Evolutionary conservation across 768 basidiomycete species (phyloP), one percentile per base, ranked within the genome.

Genomic region (Pulveroboletus sp.): DNA sequence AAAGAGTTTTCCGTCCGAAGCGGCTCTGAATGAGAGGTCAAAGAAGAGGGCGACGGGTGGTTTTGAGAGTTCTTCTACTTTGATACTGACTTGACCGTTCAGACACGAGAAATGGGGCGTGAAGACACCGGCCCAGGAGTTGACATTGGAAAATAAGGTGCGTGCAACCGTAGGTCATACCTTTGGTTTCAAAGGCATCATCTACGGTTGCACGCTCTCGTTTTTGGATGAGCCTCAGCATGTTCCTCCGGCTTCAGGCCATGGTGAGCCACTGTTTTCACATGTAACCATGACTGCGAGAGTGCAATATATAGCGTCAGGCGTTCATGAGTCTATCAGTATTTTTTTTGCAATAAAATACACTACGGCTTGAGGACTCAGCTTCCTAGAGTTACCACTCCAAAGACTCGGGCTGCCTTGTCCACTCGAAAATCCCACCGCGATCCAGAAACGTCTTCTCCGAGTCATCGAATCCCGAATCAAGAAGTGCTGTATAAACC

Each of bases 171-270:
- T 50, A 55, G 50, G 49, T 20, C 40, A 47, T 12, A 21, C 10
- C 47, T 25, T 46, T 56, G 60, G 41, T 6, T 50, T 5, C 48
- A 50, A 36, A 6, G 52, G 29, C 19, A n/a, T 50, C 21, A 9
- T 52, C 19, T 59, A 37, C 48, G 40, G 60, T 38, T 62, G 60
- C 60, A 61, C 59, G 35, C 35, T 40, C 42, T 49, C 47, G 59
- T 58, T 54, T 42, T 34, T 11, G 38, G 32, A n/a, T n/a, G n/a
- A n/a, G n/a, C n/a, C n/a, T n/a, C n/a, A n/a, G n/a, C n/a, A n/a
- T n/a, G n/a, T n/a, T n/a, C n/a, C n/a, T n/a, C 16, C 17, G 16
- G 17, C n/a, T 6, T 5, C n/a, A 19, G 6, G 5, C 33, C n/a
- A 17, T 19, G n/a, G n/a, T n/a, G n/a, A n/a, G n/a, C n/a, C n/a